Base-by-base conservation (phyloP, 495 filamentous ascomycete species). In the Aspergillus steynii region DNA sequence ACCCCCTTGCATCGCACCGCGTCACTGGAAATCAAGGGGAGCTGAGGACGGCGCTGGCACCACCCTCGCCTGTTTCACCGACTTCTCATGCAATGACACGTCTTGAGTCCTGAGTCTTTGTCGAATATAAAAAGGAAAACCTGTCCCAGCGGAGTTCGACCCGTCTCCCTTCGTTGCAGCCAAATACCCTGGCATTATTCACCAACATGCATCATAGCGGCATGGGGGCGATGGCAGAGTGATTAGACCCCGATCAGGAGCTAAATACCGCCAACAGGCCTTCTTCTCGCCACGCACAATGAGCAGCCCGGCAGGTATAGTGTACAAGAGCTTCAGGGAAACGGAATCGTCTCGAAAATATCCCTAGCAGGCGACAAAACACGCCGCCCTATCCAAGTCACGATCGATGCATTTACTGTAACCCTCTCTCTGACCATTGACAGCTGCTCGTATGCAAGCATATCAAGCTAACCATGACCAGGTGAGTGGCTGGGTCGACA, bases 401-500 rank as follows among this genome's bases (percentile, higher is more conserved):
- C 37, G 37, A 42, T 42, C 37, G 37, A 42, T 42, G 37, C 37
- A 3, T 42, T 42, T 42, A 42, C 37, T 12, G 37, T 42, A 15
- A 8, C 14, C 7, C 37, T 10, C 1, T 10, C 37, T 12, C 37
- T 42, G 9, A 4, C 37, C 37, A 4, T 15, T 14, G 3, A 2
- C 8, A 12, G 1, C 37, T 42, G 9, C 14, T 42, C 37, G 20
- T 20, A 15, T 42, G 1, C 5, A 15, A 12, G 3, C 9, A 12
- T 4, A 42, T 12, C 1, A 12, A 42, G 37, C 37, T 42, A 42
- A 42, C 37, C 1, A 42, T 42, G 37, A 42, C 37, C 37, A 42
- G 37, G 37, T 42, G 37, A 42, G 49, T 5, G 49, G 49, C 49
- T 51, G 49, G 49, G 49, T 51, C 49, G 49, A 51, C 14, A 26